Conservation (phyloP, 164 flowering plant genomes). For the grape (Vitis vinifera) region DNA sequence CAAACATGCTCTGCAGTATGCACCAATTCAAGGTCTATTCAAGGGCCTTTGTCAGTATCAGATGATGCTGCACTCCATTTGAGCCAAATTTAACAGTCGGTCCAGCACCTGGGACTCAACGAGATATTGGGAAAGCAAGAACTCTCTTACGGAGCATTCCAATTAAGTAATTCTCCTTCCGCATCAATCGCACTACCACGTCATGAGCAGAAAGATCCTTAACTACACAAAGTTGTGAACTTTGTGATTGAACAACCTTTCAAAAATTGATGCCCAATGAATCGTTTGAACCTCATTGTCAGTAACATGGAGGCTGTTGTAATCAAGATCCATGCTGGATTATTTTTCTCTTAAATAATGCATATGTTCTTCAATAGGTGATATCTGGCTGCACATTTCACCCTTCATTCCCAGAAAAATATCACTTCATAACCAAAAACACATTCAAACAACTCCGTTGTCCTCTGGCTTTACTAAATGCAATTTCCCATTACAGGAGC, state of each 20-base stretch:
- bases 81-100: conserved; percentile 58
- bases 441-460: too few species aligned
- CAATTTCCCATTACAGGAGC: too few species aligned
- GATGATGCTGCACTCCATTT: conserved; percentile 49
- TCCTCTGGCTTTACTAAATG: too few species aligned
- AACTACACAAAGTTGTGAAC: conserved; percentile 79
- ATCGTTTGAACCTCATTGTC: conserved; percentile 88
- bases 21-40: conserved; percentile 99
- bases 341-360: too few species aligned
- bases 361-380: too few species aligned
- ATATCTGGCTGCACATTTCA: too few species aligned
- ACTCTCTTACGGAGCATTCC: conserved; percentile 97
- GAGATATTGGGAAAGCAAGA: conserved; percentile 83
- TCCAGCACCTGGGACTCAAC: conserved; percentile 94
- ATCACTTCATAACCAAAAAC: too few species aligned
- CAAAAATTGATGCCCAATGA: conserved; percentile 89
- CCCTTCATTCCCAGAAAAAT: too few species aligned
- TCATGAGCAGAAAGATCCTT: conserved; percentile 95
- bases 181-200: conserved; percentile 91
- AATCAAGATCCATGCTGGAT: too few species aligned
- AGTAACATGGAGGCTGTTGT: conserved; percentile 80
- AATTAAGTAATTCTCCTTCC: conserved; percentile 96
- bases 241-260: conserved; percentile 78
- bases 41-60: conserved; percentile 80
- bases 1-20: conserved; percentile 98